Conservation (phyloP, 2,329 filamentous ascomycete species). For the Akanthomyces uredinophilus region DNA sequence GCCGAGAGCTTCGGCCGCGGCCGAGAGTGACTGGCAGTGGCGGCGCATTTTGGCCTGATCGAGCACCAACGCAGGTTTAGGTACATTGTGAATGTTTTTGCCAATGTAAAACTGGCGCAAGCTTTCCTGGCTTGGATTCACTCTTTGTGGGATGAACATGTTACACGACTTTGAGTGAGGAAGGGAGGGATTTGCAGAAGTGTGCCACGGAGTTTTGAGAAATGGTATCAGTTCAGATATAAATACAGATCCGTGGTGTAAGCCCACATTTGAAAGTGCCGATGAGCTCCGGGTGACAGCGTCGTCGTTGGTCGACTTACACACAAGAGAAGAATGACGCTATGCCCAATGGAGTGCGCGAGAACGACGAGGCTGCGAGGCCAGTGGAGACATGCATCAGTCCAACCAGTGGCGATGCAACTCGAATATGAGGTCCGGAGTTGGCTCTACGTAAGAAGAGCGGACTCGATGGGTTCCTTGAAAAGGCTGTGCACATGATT, state of each 20-base stretch:
- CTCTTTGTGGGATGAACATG: constrained; percentile 23
- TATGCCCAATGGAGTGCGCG: constrained; percentile 16
- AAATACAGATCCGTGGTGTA: neutral
- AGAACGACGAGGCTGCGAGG: constrained; percentile 3
- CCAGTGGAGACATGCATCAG: neutral
- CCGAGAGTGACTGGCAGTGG: constrained; percentile 54
- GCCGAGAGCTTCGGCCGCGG: constrained; percentile 40
- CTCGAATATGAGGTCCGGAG: neutral
- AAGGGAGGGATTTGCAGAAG: neutral
- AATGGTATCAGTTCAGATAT: neutral
- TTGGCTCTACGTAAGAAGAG: neutral
- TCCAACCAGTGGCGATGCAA: neutral
- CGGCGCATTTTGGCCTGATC: constrained; percentile 47
- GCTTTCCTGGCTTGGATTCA: constrained; percentile 11
- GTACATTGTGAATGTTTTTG: constrained; percentile 30
- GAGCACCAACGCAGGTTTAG: constrained; percentile 51
- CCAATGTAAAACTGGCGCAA: constrained; percentile 25
- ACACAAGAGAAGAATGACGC: neutral
- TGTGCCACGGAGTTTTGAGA: neutral
- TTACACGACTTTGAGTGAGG: neutral
- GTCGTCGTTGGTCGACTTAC: neutral
- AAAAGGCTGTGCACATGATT: neutral
- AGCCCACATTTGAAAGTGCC: neutral
- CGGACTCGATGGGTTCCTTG: neutral
- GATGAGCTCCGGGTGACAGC: neutral